Conservation (phyloP, 2,329 filamentous ascomycete genomes). For the Cercospora janseana region DNA sequence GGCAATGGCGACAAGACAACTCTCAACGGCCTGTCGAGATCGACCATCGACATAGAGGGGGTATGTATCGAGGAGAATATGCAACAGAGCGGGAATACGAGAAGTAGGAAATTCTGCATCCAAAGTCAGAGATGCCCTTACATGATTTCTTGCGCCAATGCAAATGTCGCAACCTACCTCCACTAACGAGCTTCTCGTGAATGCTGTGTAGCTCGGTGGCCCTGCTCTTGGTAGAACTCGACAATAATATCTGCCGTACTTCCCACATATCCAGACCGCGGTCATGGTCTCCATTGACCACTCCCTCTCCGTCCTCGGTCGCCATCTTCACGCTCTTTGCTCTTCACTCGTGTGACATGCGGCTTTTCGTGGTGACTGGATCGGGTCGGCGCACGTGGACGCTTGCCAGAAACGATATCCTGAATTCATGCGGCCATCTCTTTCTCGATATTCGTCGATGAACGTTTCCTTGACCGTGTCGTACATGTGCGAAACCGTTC, state of each 20-base stretch:
- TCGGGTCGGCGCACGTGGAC: too few relatives aligned
- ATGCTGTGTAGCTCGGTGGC: slow-evolving; percentile 46
- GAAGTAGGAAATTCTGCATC: slow-evolving; percentile 23
- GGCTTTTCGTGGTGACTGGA: slow-evolving; percentile 1
- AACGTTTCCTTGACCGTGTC: too few relatives aligned
- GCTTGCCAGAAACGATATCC: too few relatives aligned
- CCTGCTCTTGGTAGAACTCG: slow-evolving; percentile 50
- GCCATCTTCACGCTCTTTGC: slow-evolving; percentile 15
- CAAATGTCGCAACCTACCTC: slow-evolving; percentile 39
- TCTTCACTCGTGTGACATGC: slow-evolving; percentile 8
- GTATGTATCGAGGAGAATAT: slow-evolving; percentile 81
- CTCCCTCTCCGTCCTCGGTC: slow-evolving; percentile 11
- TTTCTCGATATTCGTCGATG: too few relatives aligned
- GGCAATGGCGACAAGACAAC: slow-evolving; percentile 70
- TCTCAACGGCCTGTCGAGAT: slow-evolving; percentile 79
- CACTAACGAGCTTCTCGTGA: slow-evolving; percentile 44
- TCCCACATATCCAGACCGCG: slow-evolving; percentile 27
- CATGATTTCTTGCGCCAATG: slow-evolving; percentile 1
- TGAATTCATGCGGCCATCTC: too few relatives aligned
- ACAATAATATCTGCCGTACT: slow-evolving; percentile 43
- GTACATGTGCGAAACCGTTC: slow-evolving; percentile 6
- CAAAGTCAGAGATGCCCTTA: slow-evolving; percentile 19
- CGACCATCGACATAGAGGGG: slow-evolving; percentile 80
- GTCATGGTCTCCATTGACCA: slow-evolving; percentile 23
- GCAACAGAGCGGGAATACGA: slow-evolving; percentile 46